These are phyloP conservation scores for Eutrema japonicum DNA, from an alignment of 345 rosid species.

Conservation along the genomic window DNA sequence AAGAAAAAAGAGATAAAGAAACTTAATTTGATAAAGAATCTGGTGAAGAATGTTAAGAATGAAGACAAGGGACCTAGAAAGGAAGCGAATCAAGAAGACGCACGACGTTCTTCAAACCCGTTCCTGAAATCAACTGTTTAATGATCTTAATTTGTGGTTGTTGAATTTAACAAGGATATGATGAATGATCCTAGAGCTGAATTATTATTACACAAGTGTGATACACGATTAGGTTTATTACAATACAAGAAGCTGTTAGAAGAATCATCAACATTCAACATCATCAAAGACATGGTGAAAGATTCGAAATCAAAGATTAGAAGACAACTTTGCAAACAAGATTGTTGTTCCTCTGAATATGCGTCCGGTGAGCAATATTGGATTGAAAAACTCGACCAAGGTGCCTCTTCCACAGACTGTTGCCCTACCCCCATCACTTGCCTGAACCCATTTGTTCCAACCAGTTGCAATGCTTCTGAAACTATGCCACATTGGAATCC, in stretches of 20 bases:
- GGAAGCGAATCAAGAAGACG: slow-evolving; percentile 30
- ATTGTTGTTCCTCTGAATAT: not conserved
- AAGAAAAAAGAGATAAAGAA: slow-evolving; percentile 33
- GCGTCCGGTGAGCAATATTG: not conserved
- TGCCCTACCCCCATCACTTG: not conserved
- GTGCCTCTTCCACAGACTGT: not conserved
- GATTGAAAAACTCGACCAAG: slow-evolving; percentile 19
- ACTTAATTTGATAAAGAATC: slow-evolving; percentile 39
- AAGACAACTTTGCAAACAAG: slow-evolving; percentile 5
- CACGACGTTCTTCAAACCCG: slow-evolving; percentile 51
- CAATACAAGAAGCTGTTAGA: not conserved
- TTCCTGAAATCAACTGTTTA: slow-evolving; percentile 25
- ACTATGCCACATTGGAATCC: slow-evolving; percentile 4
- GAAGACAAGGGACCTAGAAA: slow-evolving; percentile 19
- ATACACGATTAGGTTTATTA: not conserved
- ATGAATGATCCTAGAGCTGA: not conserved
- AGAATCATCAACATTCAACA: too few species aligned
- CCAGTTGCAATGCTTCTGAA: slow-evolving; percentile 26
- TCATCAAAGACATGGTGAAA: too few species aligned
- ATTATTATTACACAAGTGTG: not conserved
- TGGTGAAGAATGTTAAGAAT: slow-evolving; percentile 29
- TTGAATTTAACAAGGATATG: not conserved
- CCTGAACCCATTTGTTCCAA: slow-evolving; percentile 2
- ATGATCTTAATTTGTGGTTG: not conserved
- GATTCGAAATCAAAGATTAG: slow-evolving; percentile 29